phyloP scores from a whole-genome alignment of 2,329 filamentous ascomycete species.

The Alternaria triticimaculans region DNA sequence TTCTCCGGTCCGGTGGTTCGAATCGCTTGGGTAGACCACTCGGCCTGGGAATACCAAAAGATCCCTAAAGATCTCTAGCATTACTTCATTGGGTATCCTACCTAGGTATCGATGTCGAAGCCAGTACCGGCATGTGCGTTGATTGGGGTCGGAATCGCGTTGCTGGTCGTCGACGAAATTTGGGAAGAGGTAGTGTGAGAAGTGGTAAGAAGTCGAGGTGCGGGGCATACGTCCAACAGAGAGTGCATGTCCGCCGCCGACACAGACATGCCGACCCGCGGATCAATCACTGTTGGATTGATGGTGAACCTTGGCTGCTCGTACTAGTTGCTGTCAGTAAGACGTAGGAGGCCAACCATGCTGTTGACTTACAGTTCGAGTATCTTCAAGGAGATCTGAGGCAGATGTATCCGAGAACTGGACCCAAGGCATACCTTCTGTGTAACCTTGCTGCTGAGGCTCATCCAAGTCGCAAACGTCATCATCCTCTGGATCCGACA shows the following conservation, averaged over 20 bases:
- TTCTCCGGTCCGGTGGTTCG: not conserved
- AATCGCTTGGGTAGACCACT: fast-evolving
- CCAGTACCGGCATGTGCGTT: not conserved
- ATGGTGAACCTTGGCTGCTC: not conserved
- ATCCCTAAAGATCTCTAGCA: not conserved
- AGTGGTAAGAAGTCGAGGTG: not conserved
- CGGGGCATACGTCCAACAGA: not conserved
- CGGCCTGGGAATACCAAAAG: not conserved
- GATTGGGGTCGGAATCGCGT: not conserved
- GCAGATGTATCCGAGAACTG: not conserved
- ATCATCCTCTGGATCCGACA: not conserved
- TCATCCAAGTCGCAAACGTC: not conserved
- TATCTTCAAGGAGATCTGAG: not conserved
- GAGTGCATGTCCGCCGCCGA: not conserved
- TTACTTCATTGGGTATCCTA: not conserved
- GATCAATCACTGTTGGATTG: not conserved
- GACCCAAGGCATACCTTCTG: not conserved
- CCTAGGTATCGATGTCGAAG: not conserved
- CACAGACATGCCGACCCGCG: not conserved
- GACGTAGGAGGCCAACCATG: not conserved
- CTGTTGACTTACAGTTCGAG: not conserved
- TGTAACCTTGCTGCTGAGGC: not conserved
- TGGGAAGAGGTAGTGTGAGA: not conserved
- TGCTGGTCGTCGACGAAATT: not conserved
- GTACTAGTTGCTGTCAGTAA: not conserved